These are phyloP conservation scores for Leishmania arabica DNA, from an alignment of 208 protist species.

Conservation along the genomic window DNA sequence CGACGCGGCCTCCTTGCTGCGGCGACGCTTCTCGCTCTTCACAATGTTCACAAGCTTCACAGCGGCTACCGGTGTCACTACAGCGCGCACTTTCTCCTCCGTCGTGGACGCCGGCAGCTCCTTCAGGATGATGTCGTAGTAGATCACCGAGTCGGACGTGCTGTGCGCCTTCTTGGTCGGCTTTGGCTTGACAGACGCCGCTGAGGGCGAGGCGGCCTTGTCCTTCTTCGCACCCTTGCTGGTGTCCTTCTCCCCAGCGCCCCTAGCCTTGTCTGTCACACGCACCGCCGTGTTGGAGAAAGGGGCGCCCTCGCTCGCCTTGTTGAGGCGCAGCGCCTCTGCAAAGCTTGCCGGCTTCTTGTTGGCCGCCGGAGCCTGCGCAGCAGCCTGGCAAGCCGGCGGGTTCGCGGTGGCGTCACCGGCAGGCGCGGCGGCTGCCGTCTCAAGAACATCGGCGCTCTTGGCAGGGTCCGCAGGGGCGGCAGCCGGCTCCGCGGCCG, in stretches of 20 bases:
- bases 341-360: slow-evolving; percentile 53
- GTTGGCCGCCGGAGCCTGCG: not conserved
- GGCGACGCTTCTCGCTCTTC: slow-evolving; percentile 56
- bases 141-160: slow-evolving; percentile 40
- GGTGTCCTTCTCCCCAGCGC: slow-evolving; percentile 24
- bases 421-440: not conserved
- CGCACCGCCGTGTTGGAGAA: slow-evolving; percentile 27
- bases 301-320: slow-evolving; percentile 15
- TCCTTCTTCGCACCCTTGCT: slow-evolving; percentile 9
- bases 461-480: not conserved
- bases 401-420: not conserved
- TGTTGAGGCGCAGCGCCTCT: slow-evolving; percentile 46
- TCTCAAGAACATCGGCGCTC: not conserved
- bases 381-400: not conserved
- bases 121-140: slow-evolving; percentile 84
- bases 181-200: slow-evolving; percentile 2
- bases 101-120: slow-evolving; percentile 49
- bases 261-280: slow-evolving; percentile 21
- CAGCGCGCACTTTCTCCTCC: slow-evolving; percentile 62
- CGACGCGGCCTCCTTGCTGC: slow-evolving; percentile 39
- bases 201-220: slow-evolving; percentile 14
- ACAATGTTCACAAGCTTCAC: slow-evolving; percentile 53
- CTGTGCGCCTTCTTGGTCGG: not conserved
- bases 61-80: slow-evolving; percentile 37
- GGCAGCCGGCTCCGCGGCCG: not conserved